A percentile compares a stretch with the other conserved stretches of the same genome.
These are phyloP conservation scores for Debaryomyces sp. DNA, from an alignment of 1,139 yeast genomes.

Conservation along the genomic window DNA sequence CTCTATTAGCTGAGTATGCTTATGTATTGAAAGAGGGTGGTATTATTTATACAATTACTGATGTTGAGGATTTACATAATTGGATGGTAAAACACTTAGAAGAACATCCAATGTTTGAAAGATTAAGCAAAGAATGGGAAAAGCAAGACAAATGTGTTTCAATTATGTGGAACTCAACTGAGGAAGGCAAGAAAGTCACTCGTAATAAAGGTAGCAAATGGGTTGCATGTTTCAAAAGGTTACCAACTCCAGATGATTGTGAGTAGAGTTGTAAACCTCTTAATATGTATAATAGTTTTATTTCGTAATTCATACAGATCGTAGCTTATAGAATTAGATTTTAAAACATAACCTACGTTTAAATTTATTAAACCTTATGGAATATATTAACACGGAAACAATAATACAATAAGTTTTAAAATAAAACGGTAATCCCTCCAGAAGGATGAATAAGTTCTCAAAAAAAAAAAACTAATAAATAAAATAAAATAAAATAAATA, in stretches of 20 bases:
- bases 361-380: not conserved
- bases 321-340: not conserved
- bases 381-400: not conserved
- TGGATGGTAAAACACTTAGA: slow-evolving; percentile 97
- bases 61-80: slow-evolving; percentile 86
- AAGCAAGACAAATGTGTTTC: slow-evolving; percentile 74
- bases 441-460: not conserved
- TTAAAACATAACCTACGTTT: not conserved
- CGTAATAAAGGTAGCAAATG: slow-evolving; percentile 87
- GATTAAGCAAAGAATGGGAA: slow-evolving; percentile 82
- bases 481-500: not conserved
- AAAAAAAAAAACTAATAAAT: not conserved
- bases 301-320: not conserved
- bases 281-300: slow-evolving; percentile 1
- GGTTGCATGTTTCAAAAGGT: slow-evolving; percentile 84
- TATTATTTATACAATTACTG: slow-evolving; percentile 89
- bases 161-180: slow-evolving; percentile 89
- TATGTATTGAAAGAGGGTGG: slow-evolving; percentile 88
- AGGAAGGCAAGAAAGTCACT: slow-evolving; percentile 95
- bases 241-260: slow-evolving; percentile 57
- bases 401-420: not conserved
- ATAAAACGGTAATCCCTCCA: not conserved
- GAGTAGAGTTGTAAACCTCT: slow-evolving; percentile 14
- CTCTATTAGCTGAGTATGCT: slow-evolving; percentile 89
- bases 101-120: slow-evolving; percentile 86